phyloP scores from a whole-genome alignment of 2,329 filamentous ascomycete species.

The Pseudocercospora eumusae region DNA sequence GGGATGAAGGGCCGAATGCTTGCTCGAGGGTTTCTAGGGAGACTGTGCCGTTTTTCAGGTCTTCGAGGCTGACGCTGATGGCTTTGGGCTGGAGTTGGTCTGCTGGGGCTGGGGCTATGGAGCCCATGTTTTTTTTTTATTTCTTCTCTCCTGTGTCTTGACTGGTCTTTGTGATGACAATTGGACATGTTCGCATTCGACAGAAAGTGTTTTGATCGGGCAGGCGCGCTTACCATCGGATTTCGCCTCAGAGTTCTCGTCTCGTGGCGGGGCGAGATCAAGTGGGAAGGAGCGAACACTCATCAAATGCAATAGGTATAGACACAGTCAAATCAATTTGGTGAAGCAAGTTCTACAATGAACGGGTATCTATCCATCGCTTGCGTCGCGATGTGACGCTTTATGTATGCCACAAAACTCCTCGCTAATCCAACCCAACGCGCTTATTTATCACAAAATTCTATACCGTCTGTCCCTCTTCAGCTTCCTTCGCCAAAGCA shows the following conservation, averaged over 20 bases:
- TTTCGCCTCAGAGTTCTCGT: neutral
- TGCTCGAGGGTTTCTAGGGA: slow-evolving; percentile 68
- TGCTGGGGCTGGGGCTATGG: slow-evolving; percentile 1
- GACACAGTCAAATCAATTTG: neutral
- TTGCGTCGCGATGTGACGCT: neutral
- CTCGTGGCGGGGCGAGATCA: neutral
- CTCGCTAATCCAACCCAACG: slow-evolving; percentile 10
- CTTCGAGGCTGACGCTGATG: slow-evolving; percentile 51
- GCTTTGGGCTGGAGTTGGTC: slow-evolving; percentile 34
- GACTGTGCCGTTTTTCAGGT: slow-evolving; percentile 53
- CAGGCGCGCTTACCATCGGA: neutral
- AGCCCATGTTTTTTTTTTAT: slow-evolving; percentile 16
- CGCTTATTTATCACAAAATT: neutral
- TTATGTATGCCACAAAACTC: slow-evolving; percentile 2
- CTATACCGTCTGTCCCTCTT: neutral
- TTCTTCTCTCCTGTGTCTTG: neutral
- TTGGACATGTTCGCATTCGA: neutral
- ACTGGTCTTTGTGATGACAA: neutral
- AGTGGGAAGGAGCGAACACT: neutral
- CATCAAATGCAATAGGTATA: neutral
- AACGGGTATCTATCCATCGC: slow-evolving; percentile 14
- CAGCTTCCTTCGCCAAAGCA: slow-evolving; percentile 35
- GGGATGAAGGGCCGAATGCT: slow-evolving; percentile 85
- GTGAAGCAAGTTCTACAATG: neutral
- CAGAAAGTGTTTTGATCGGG: neutral